These are phyloP conservation scores for Exophiala spinifera DNA, from an alignment of 2,329 filamentous ascomycete genomes.

Conservation along the genomic window DNA sequence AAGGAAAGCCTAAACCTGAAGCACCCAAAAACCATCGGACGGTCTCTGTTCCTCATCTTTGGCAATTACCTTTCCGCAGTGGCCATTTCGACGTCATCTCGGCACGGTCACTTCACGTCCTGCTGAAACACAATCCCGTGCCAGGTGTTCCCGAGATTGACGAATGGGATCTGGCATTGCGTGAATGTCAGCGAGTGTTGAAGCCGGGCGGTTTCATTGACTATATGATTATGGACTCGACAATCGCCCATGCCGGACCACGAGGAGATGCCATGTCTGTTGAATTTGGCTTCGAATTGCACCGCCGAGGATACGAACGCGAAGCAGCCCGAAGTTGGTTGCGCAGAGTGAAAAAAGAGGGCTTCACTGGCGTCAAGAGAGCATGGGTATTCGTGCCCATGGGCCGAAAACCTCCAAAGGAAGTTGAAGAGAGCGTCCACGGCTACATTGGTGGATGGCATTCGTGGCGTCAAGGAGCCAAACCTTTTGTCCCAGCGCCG, in stretches of 20 bases:
- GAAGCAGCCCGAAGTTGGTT: slow-evolving; percentile 79
- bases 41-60: slow-evolving; percentile 72
- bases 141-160: slow-evolving; percentile 64
- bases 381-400: slow-evolving; percentile 89
- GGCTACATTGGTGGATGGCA: slow-evolving; percentile 42
- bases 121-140: slow-evolving; percentile 68
- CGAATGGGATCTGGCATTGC: slow-evolving; percentile 82
- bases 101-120: slow-evolving; percentile 77
- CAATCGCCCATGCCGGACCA: slow-evolving; percentile 80
- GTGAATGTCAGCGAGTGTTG: slow-evolving; percentile 83
- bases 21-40: slow-evolving; percentile 86
- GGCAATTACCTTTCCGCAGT: slow-evolving; percentile 78
- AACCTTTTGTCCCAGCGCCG: slow-evolving; percentile 30
- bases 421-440: slow-evolving; percentile 19
- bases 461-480: slow-evolving; percentile 34
- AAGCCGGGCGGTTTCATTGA: slow-evolving; percentile 93
- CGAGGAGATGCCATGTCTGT: slow-evolving; percentile 77
- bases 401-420: slow-evolving; percentile 49
- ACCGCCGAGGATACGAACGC: slow-evolving; percentile 86
- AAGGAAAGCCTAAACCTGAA: slow-evolving; percentile 54
- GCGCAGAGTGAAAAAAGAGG: slow-evolving; percentile 66
- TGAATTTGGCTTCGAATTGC: slow-evolving; percentile 87
- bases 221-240: slow-evolving; percentile 84
- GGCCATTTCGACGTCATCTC: slow-evolving; percentile 89
- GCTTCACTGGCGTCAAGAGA: slow-evolving; percentile 77